Percentiles rank a stretch among this genome's conserved stretches.
These are phyloP conservation scores for Quercus phellos DNA, from an alignment of 331 rosid species.

Conservation along the genomic window DNA sequence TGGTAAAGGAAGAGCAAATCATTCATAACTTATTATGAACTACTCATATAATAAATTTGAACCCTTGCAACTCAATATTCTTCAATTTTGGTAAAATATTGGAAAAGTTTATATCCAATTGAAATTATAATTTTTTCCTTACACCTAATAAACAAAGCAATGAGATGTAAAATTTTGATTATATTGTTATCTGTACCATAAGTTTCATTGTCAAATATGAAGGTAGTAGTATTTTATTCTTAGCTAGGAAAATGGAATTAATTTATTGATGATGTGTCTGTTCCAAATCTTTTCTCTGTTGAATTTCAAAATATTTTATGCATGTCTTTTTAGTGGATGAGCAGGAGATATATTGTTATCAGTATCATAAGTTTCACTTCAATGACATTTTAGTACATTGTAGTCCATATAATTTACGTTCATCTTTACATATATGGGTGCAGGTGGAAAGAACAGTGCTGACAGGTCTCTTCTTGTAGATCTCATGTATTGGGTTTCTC, in stretches of 20 bases:
- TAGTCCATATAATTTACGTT: too few species aligned
- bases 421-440: constrained; percentile 5
- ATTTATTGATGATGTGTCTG: background rate
- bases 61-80: background rate
- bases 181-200: background rate
- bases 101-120: background rate
- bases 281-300: background rate
- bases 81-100: background rate
- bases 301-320: background rate
- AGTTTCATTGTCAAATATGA: background rate
- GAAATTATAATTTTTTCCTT: background rate
- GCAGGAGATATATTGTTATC: background rate
- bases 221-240: background rate
- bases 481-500: constrained; percentile 87
- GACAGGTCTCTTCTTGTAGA: constrained; percentile 75
- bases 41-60: background rate
- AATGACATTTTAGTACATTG: background rate
- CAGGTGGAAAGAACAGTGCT: constrained; percentile 86
- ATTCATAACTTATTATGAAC: background rate
- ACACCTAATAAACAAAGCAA: background rate
- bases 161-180: background rate
- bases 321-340: background rate
- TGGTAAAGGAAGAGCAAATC: background rate
- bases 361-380: background rate
- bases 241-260: background rate